phyloP scores from a whole-genome alignment of 495 filamentous ascomycete genomes.

The Evansstolkia leycettana region DNA sequence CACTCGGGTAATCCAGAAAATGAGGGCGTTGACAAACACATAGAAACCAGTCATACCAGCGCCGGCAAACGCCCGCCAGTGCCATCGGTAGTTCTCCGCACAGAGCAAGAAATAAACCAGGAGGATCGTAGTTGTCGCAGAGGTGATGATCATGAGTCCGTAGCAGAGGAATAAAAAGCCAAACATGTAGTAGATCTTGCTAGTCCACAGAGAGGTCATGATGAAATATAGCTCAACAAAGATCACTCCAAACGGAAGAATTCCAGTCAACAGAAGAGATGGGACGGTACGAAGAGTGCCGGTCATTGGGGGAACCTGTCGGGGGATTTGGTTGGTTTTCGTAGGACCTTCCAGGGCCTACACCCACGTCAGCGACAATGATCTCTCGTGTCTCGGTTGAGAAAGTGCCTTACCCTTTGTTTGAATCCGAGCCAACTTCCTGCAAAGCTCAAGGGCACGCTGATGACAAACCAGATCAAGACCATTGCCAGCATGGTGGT shows the following conservation, averaged over 20 bases:
- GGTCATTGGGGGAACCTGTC: constrained; percentile 76
- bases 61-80: constrained; percentile 85
- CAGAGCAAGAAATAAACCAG: constrained; percentile 93
- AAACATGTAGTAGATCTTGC: constrained; percentile 99
- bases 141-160: constrained; percentile 93
- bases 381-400: background rate
- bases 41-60: constrained; percentile 81
- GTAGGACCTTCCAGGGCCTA: constrained; percentile 62
- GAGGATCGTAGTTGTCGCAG: constrained; percentile 79
- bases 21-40: constrained; percentile 75
- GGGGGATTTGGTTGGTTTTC: constrained; percentile 93
- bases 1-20: constrained; percentile 80
- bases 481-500: constrained; percentile 91
- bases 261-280: constrained; percentile 77
- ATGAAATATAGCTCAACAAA: constrained; percentile 98
- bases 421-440: constrained; percentile 91
- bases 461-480: constrained; percentile 92
- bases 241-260: constrained; percentile 90
- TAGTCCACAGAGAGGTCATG: constrained; percentile 95
- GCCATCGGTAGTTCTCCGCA: constrained; percentile 96
- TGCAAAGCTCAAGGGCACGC: constrained; percentile 75
- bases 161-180: constrained; percentile 97
- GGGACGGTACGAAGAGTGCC: constrained; percentile 76
- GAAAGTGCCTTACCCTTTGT: constrained; percentile 28
- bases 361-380: background rate